Base-by-base conservation (phyloP, 371 early-diverging fungal species). In the Mucor sp. region DNA sequence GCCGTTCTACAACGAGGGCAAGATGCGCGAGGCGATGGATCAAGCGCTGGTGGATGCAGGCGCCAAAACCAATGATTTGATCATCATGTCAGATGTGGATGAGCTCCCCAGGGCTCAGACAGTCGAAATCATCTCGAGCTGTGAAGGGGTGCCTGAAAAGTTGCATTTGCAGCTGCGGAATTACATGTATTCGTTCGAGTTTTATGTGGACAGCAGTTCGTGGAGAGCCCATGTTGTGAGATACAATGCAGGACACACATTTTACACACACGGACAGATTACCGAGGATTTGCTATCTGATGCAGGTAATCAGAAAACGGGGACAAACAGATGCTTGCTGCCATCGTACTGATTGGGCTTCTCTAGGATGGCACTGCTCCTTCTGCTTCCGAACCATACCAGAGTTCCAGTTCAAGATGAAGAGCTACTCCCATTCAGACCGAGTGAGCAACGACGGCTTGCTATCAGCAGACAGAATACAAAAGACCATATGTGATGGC, bases 101-200 rank as follows among this genome's bases (percentile, higher is more conserved):
- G 80, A 79, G 58, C 44, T 76, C 3, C 56, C 70, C 1, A 56
- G 71, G 47, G 61, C 55, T 6, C 62, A 72, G 21, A 72, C 74
- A 0, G n/a, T 79, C 14, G 56, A 66, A 17, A 14, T 76, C 2
- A 7, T 76, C 15, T 74, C 71, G 28, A 43, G 32, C 1, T 88
- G 89, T 65, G 47, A 68, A 4, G 80, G 75, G n/a, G 72, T 78
- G 5, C 89, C 89, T 8, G 61, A 66, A 11, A 59, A 70, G 6
- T 47, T 88, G 15, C 85, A 86, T 65, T 64, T 88, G 17, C 81
- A 82, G 32, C 68, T 85, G 28, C 65, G 70, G 14, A 80, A 82
- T 60, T 88, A 82, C 69, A 33, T 88, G 6, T 88, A 85, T 74
- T 83, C 83, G 30, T 88, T 79, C 68, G 87, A 86, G 61, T 88